Evolutionary conservation across 2,329 filamentous ascomycete species (phyloP).

Genomic region (Venturiaceae sp.): DNA sequence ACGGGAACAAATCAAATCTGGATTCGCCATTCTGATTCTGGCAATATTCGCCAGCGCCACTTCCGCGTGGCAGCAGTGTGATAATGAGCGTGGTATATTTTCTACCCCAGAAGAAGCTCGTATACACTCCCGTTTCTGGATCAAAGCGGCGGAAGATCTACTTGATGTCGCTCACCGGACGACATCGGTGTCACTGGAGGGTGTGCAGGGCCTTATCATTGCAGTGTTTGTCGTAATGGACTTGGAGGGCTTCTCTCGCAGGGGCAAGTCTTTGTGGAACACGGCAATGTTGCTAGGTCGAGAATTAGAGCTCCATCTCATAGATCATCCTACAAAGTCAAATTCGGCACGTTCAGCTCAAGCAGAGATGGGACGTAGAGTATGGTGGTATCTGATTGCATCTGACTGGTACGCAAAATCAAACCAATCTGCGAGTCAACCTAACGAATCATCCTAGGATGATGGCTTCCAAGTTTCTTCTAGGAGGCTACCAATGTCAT

Average conservation of each 20-base stretch:
- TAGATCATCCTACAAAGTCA: constrained; percentile 11
- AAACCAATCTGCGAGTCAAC: neutral
- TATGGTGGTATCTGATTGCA: constrained; percentile 31
- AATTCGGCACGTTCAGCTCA: constrained; percentile 15
- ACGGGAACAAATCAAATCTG: constrained; percentile 14
- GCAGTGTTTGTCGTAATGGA: constrained; percentile 23
- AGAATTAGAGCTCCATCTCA: constrained; percentile 13
- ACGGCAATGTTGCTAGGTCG: constrained; percentile 19
- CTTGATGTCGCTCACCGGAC: constrained; percentile 21
- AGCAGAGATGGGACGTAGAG: constrained; percentile 26
- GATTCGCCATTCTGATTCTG: constrained; percentile 21
- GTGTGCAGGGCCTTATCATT: constrained; percentile 27
- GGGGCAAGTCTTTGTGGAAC: constrained; percentile 20
- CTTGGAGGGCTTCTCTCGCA: constrained; percentile 24
- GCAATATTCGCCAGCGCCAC: constrained; percentile 24
- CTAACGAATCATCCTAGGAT: neutral
- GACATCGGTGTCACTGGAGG: constrained; percentile 20
- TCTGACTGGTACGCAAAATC: constrained; percentile 25
- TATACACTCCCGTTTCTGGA: constrained; percentile 19
- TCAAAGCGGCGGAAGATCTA: constrained; percentile 21
- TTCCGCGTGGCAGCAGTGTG: constrained; percentile 19
- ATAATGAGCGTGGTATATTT: constrained; percentile 11
- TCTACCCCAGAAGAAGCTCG: constrained; percentile 16
- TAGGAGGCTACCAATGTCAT: constrained; percentile 27
- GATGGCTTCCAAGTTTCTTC: constrained; percentile 19